Evolutionary conservation across 2,329 filamentous ascomycete genomes (phyloP).

Genomic region (Ascochyta lentis): DNA sequence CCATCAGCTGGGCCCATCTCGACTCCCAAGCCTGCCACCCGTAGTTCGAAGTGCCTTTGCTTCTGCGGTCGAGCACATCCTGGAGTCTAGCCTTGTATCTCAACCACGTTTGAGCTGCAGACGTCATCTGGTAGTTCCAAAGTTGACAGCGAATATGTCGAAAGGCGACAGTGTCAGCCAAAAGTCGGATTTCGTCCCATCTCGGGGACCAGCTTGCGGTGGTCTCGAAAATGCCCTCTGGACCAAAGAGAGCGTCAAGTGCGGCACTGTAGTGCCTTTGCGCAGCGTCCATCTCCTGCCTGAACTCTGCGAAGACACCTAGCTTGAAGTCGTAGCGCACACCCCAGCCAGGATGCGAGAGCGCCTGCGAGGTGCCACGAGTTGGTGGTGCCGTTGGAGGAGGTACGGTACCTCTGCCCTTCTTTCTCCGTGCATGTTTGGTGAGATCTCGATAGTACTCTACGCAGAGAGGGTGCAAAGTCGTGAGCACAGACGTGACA

Average conservation of each 20-base stretch:
- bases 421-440: slow-evolving; percentile 90
- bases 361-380: slow-evolving; percentile 80
- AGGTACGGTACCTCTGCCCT: slow-evolving; percentile 77
- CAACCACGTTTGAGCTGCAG: slow-evolving; percentile 81
- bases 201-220: slow-evolving; percentile 89
- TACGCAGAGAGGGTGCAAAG: slow-evolving; percentile 75
- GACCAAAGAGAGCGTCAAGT: slow-evolving; percentile 80
- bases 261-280: slow-evolving; percentile 85
- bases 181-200: slow-evolving; percentile 89
- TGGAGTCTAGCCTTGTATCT: slow-evolving; percentile 75
- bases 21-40: slow-evolving; percentile 95
- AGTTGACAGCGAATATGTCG: slow-evolving; percentile 83
- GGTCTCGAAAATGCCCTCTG: slow-evolving; percentile 80
- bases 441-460: slow-evolving; percentile 95
- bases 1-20: slow-evolving; percentile 70
- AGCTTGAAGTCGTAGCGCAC: slow-evolving; percentile 95
- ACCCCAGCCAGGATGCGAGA: slow-evolving; percentile 89
- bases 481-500: slow-evolving; percentile 73
- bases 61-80: slow-evolving; percentile 80
- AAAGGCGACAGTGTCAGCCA: slow-evolving; percentile 82
- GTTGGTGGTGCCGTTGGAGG: slow-evolving; percentile 84
- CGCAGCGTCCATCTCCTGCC: slow-evolving; percentile 89
- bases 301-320: slow-evolving; percentile 87
- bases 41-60: slow-evolving; percentile 86
- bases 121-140: slow-evolving; percentile 78